These are phyloP conservation scores for Lepidium africanum DNA, from an alignment of 345 rosid species.

Conservation along the genomic window DNA sequence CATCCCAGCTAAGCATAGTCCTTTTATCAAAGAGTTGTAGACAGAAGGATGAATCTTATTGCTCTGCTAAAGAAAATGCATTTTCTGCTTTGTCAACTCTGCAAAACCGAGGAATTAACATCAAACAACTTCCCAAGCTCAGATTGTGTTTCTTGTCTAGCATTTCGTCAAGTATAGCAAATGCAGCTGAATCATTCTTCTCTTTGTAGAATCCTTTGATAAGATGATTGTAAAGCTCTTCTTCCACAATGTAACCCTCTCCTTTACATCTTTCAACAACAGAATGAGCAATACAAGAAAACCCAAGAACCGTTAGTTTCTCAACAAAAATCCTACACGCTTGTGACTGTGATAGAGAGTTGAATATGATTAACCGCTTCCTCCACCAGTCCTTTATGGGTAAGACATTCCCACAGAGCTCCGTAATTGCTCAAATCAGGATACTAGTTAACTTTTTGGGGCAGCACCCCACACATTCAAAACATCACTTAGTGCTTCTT, in stretches of 20 bases:
- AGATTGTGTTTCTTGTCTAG: conserved; percentile 31
- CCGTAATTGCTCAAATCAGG: too few relatives aligned
- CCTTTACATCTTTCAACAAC: conserved; percentile 40
- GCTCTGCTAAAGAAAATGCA: conserved; percentile 34
- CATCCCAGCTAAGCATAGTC: conserved; percentile 45
- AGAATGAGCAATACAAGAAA: conserved; percentile 30
- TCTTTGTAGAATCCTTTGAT: conserved; percentile 47
- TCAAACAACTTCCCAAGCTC: conserved; percentile 29
- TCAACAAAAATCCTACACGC: conserved; percentile 37
- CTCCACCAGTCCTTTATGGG: too few relatives aligned
- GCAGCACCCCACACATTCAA: too few relatives aligned
- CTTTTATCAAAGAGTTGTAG: conserved; percentile 40
- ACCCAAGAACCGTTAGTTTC: conserved; percentile 44
- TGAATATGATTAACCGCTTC: neutral
- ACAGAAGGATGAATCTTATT: conserved; percentile 25
- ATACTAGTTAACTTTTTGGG: conserved; percentile 19
- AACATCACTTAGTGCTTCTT: conserved; percentile 12
- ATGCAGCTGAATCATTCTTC: conserved; percentile 35
- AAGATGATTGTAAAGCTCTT: conserved; percentile 37
- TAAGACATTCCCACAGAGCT: too few relatives aligned
- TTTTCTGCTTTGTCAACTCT: conserved; percentile 27
- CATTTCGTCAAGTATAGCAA: conserved; percentile 30
- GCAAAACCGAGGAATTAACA: conserved; percentile 50
- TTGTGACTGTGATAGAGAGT: conserved; percentile 31
- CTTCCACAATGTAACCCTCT: conserved; percentile 39